Conservation (phyloP, 2,329 filamentous ascomycete genomes). For the Lasiodiplodia citricola region DNA sequence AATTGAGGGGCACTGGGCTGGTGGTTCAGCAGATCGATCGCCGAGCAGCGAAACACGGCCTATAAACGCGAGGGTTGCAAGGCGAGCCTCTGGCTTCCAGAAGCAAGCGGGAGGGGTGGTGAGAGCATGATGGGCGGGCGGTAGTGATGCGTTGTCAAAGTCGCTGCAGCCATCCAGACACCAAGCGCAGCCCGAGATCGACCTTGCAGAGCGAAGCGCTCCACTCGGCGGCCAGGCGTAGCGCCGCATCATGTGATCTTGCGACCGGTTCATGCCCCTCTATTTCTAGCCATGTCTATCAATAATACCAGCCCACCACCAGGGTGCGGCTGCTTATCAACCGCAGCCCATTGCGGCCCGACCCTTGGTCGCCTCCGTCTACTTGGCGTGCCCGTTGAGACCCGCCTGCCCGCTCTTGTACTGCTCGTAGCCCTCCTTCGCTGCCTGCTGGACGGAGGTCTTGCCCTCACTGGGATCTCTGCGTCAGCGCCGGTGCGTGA, state of each 20-base stretch:
- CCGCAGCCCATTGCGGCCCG: slow-evolving; percentile 12
- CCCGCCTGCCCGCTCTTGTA: slow-evolving; percentile 53
- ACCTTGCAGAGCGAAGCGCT: slow-evolving; percentile 4
- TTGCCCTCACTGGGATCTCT: slow-evolving; percentile 63
- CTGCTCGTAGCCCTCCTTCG: slow-evolving; percentile 56
- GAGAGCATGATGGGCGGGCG: slow-evolving; percentile 4
- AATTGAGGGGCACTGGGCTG: neutral
- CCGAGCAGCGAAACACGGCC: neutral
- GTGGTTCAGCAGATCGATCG: slow-evolving; percentile 15
- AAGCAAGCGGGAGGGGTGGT: slow-evolving; percentile 9
- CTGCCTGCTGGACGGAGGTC: slow-evolving; percentile 72
- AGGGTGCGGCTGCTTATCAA: slow-evolving; percentile 17
- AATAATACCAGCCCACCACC: slow-evolving; percentile 11
- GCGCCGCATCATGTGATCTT: slow-evolving; percentile 23
- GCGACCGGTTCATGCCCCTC: slow-evolving; percentile 7
- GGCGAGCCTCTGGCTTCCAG: slow-evolving; percentile 8
- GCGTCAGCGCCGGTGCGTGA: neutral
- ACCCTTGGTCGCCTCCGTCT: neutral
- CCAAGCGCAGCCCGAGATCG: slow-evolving; percentile 15
- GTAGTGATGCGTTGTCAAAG: slow-evolving; percentile 23
- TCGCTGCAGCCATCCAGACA: neutral
- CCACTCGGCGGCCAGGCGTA: slow-evolving; percentile 15
- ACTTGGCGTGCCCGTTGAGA: slow-evolving; percentile 19
- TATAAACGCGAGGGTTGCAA: slow-evolving; percentile 16
- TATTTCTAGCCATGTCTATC: slow-evolving; percentile 24